Conservation (phyloP, 1,139 yeast species). For the Lodderomyces margitis region DNA sequence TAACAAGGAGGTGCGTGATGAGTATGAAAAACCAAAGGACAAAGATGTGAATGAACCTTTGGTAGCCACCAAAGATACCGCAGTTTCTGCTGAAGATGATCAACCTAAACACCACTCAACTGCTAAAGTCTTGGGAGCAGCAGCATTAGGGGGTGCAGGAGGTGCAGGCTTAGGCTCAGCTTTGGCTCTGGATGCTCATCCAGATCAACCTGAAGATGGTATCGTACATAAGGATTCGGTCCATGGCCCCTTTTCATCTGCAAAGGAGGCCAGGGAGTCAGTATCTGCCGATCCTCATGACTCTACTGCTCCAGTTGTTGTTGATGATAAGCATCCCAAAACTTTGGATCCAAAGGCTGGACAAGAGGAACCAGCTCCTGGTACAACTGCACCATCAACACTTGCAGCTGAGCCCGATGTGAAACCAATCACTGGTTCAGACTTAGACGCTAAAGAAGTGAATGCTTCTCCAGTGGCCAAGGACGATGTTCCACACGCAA, state of each 20-base stretch:
- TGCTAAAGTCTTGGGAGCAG: conserved; percentile 12
- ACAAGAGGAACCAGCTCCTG: conserved; percentile 8
- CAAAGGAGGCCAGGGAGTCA: conserved; percentile 11
- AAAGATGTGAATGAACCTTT: neutral
- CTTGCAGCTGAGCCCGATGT: conserved; percentile 3
- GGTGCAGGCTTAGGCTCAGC: conserved; percentile 10
- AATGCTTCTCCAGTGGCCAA: conserved; percentile 22
- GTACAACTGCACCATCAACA: conserved; percentile 2
- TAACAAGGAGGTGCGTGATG: conserved; percentile 9
- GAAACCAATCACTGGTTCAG: conserved; percentile 7
- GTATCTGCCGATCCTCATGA: conserved; percentile 4
- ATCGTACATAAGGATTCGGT: neutral
- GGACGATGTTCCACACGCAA: conserved; percentile 7
- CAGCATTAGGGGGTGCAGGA: conserved; percentile 9
- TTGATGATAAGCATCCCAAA: conserved; percentile 19
- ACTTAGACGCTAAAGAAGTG: conserved; percentile 23
- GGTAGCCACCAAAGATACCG: conserved; percentile 2
- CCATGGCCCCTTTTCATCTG: conserved; percentile 6
- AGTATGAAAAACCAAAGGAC: conserved; percentile 1
- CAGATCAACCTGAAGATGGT: conserved; percentile 1
- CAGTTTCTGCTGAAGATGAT: conserved; percentile 10
- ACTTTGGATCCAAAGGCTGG: conserved; percentile 34
- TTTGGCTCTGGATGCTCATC: conserved; percentile 1
- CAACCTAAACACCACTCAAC: conserved; percentile 8
- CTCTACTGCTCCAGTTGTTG: conserved; percentile 12